Conservation (phyloP, 257 asterid genomes). For the Eustoma russellianum region DNA sequence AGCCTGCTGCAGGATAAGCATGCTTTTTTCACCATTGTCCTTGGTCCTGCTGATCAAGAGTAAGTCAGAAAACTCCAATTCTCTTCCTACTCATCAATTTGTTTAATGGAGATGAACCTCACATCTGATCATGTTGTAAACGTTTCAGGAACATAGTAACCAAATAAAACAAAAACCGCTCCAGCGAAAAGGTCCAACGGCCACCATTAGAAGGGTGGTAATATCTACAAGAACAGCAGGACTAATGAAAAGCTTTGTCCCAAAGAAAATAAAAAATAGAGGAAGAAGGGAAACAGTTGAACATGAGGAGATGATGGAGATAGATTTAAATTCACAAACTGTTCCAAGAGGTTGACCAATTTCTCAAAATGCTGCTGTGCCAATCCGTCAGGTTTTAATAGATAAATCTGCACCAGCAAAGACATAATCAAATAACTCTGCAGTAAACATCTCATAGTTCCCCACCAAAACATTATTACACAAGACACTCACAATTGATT, state of each 20-base stretch:
- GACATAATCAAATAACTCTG: constrained; percentile 14
- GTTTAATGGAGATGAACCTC: constrained; percentile 24
- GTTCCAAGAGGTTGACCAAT: constrained; percentile 94
- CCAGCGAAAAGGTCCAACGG: constrained; percentile 91
- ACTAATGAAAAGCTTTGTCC: constrained; percentile 1
- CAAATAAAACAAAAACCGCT: constrained; percentile 74
- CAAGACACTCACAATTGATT: constrained; percentile 67
- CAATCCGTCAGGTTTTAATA: constrained; percentile 80
- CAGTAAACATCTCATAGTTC: neutral
- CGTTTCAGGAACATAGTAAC: constrained; percentile 74
- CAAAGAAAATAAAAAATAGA: neutral
- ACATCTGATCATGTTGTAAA: constrained; percentile 85
- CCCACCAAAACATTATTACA: neutral
- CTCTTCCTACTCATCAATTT: neutral
- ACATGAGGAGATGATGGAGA: neutral
- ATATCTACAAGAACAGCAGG: constrained; percentile 41
- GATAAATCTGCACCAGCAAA: constrained; percentile 68
- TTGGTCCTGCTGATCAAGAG: constrained; percentile 52
- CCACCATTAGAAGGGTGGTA: constrained; percentile 99
- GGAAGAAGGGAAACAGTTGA: too few species aligned
- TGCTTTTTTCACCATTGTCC: constrained; percentile 40
- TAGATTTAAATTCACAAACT: constrained; percentile 53
- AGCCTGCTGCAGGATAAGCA: constrained; percentile 44
- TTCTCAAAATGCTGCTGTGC: constrained; percentile 69
- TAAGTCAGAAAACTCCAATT: constrained; percentile 12